Evolutionary conservation across 495 filamentous ascomycete genomes (phyloP).

Genomic region (Aspergillus bridgeri): DNA sequence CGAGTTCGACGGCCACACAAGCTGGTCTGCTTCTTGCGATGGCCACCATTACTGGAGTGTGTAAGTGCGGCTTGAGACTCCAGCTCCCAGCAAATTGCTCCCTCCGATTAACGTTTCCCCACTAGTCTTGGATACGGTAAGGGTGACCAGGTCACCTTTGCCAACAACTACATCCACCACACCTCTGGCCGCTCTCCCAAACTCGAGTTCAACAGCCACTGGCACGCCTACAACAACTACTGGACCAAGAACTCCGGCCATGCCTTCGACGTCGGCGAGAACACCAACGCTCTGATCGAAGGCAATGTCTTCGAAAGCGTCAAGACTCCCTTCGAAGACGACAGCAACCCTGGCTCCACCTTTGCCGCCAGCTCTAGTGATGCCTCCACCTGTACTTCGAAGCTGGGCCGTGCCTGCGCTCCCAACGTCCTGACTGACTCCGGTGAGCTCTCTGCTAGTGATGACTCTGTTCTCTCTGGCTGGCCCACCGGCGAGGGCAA

Average conservation of each 20-base stretch:
- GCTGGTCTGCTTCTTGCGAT: slow-evolving; percentile 50
- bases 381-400: slow-evolving; percentile 22
- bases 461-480: slow-evolving; percentile 23
- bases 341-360: slow-evolving; percentile 20
- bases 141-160: slow-evolving; percentile 32
- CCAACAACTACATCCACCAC: slow-evolving; percentile 45
- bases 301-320: slow-evolving; percentile 33
- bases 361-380: slow-evolving; percentile 21
- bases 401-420: slow-evolving; percentile 26
- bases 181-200: slow-evolving; percentile 52
- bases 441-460: slow-evolving; percentile 19
- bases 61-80: slow-evolving; percentile 9
- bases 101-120: neutral
- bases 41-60: slow-evolving; percentile 55
- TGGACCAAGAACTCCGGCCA: slow-evolving; percentile 36
- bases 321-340: slow-evolving; percentile 21
- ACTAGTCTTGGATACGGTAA: slow-evolving; percentile 28
- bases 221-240: slow-evolving; percentile 42
- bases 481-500: slow-evolving; percentile 23
- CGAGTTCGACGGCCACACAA: slow-evolving; percentile 48
- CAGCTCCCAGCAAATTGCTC: neutral
- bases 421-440: slow-evolving; percentile 25
- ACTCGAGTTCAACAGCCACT: slow-evolving; percentile 42
- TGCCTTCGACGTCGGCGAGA: slow-evolving; percentile 28
- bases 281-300: slow-evolving; percentile 24